These are phyloP conservation scores for Radiomyces spectabilis DNA, from an alignment of 192 early-diverging fungal species.

Conservation along the genomic window DNA sequence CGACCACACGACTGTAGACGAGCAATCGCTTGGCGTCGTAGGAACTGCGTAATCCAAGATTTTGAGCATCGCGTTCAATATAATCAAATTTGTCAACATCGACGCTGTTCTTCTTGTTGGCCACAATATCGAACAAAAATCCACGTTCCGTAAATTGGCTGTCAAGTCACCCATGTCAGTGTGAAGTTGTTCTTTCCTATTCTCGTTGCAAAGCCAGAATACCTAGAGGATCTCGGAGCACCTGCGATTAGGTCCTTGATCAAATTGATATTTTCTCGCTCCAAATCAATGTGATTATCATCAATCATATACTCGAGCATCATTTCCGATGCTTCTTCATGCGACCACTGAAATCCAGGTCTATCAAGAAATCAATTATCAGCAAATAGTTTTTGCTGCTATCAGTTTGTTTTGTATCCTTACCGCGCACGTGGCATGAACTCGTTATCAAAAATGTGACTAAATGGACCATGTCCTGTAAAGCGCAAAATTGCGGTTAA, in stretches of 20 bases:
- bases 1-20: constrained; percentile 75
- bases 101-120: constrained; percentile 88
- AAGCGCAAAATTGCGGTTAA: no score
- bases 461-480: constrained; percentile 92
- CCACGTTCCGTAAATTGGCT: constrained; percentile 35
- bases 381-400: neutral
- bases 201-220: neutral
- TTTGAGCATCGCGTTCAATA: constrained; percentile 72
- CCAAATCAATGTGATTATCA: constrained; percentile 62
- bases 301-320: constrained; percentile 81
- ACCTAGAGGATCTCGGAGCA: constrained; percentile 34
- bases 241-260: constrained; percentile 74
- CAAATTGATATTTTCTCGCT: constrained; percentile 45
- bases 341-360: constrained; percentile 53
- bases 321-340: constrained; percentile 75
- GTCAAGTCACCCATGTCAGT: neutral
- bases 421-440: constrained; percentile 67
- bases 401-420: no score
- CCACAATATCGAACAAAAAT: constrained; percentile 94
- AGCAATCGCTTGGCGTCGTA: constrained; percentile 59
- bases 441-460: constrained; percentile 89
- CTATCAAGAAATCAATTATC: neutral
- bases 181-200: neutral
- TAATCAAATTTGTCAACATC: constrained; percentile 95
- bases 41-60: constrained; percentile 54